Evolutionary conservation across 345 rosid species (phyloP), one percentile per base, ranked within the genome.

Genomic region (Tarenaya hassleriana): DNA sequence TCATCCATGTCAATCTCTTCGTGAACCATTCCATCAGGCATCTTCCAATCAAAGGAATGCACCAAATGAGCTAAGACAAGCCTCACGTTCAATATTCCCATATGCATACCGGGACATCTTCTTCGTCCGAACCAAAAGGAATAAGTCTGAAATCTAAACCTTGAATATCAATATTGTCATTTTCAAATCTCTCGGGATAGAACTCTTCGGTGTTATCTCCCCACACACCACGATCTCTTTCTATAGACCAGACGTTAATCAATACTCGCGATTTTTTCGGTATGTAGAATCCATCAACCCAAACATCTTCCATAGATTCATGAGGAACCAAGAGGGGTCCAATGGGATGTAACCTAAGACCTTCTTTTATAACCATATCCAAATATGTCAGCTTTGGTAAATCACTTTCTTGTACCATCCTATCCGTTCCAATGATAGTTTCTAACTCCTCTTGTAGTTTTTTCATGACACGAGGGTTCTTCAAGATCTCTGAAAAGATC

Each of bases 401-500:
- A 40, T 62, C 64, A 21, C 10, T 8, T 37, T 58, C 75, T 11
- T 73, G 58, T 0, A 65, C 67, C 43, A 55, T 58, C 41, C 48
- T 43, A 9, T 62, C 41, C 57, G 55, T 40, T 10, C 74, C 74
- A 7, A 66, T 39, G 0, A 51, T 50, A 9, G 10, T 31, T 10
- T 66, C 50, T 1, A 73, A 14, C 48, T 73, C 74, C 56, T 62
- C 0, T 24, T 24, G 29, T 24, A 24, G 5, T 5, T 24, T 24
- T 24, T 24, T 24, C 29, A 24, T 24, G 29, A 54, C 52, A 1
- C 19, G 55, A 0, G 72, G 69, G 29, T 69, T 47, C 35, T 66
- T 62, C 12, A 58, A 4, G 4, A 69, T 31, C 38, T 73, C 77
- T 0, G 72, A 55, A 2, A 69, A 15, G 9, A 44, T 62, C 77